Percentiles rank a stretch among this genome's conserved stretches.
Evolutionary conservation across 352 stramenopile genomes (phyloP).

Genomic region (Phytophthora brassicae): DNA sequence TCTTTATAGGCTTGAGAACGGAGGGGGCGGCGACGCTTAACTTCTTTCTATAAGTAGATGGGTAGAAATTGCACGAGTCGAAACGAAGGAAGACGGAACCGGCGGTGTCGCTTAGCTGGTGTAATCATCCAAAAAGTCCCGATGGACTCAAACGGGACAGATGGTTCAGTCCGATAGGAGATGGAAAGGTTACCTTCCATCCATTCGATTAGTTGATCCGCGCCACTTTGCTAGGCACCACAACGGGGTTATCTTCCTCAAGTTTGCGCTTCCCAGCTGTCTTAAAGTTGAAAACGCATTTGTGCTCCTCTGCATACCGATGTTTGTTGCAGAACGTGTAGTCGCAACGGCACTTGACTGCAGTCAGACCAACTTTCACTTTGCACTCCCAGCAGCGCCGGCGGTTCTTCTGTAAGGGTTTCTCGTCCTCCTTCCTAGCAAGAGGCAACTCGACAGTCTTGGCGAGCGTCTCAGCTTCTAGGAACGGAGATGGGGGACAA

Average conservation of each 20-base stretch:
- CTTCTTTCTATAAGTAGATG: constrained; percentile 24
- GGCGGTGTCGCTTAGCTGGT: neutral
- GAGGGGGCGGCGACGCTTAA: constrained; percentile 7
- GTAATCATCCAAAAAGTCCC: constrained; percentile 8
- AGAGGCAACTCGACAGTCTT: neutral
- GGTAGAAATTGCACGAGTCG: constrained; percentile 8
- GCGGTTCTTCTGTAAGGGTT: constrained; percentile 82
- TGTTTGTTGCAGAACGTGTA: constrained; percentile 91
- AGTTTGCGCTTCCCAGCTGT: constrained; percentile 80
- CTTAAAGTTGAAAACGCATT: constrained; percentile 89
- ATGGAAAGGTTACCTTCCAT: neutral
- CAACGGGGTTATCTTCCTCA: constrained; percentile 77
- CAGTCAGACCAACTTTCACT: constrained; percentile 84
- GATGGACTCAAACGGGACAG: constrained; percentile 12
- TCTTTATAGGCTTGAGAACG: neutral
- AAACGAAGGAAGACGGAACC: constrained; percentile 1
- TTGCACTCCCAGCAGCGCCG: constrained; percentile 89
- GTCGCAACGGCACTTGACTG: constrained; percentile 87
- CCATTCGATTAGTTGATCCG: constrained; percentile 76
- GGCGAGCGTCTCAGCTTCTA: neutral
- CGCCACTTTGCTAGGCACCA: constrained; percentile 78
- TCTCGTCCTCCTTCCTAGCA: constrained; percentile 13
- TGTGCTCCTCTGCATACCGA: constrained; percentile 89
- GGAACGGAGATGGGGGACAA: constrained; percentile 30
- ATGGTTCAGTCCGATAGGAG: neutral